Base-by-base conservation (phyloP, 257 asterid genomes). In the Solanum piurae region DNA sequence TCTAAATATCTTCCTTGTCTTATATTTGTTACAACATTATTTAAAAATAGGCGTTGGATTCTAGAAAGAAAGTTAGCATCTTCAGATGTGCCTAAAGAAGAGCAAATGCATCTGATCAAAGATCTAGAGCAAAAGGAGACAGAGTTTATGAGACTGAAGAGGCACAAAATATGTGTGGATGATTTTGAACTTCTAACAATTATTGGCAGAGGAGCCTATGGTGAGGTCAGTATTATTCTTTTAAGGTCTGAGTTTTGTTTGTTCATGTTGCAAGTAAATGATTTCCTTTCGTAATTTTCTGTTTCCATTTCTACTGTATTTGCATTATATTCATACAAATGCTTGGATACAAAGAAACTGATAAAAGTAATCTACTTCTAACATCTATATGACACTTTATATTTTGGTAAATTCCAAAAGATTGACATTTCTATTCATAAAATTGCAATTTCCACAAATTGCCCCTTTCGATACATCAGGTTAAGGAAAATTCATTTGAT, bases 141-240 rank as follows among this genome's bases (percentile, higher is more conserved):
- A 4, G 99, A 95, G 91, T 97, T 90, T 92, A 97, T 97, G 96
- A 93, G 99, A 90, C 90, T 97, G 89, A 94, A 94, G 91, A 95
- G 99, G 92, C 90, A 97, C 93, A 97, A 97, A 91, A 95, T 97
- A 88, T 95, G 98, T 71, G 99, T 95, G 25, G 99, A 97, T 92
- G 99, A 97, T 89, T 97, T 97, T 89, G 99, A 95, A 93, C 98
- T 93, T 89, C 95, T 97, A 84, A 95, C 99, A 75, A 96, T 97
- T 89, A 97, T 97, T 18, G 99, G 99, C 38, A 97, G 98, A 86
- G 99, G 99, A 88, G 99, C 99, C 87, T 97, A 93, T 89, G 99
- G 98, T 27, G 99, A 97, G 98, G 85, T 79, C 89, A 92, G 96
- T 89, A 72, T 23, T 29, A 46, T 34, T 31, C 33, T 29, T 69